Conservation (phyloP, 2,329 filamentous ascomycete genomes). For the Colletotrichum orbiculare region DNA sequence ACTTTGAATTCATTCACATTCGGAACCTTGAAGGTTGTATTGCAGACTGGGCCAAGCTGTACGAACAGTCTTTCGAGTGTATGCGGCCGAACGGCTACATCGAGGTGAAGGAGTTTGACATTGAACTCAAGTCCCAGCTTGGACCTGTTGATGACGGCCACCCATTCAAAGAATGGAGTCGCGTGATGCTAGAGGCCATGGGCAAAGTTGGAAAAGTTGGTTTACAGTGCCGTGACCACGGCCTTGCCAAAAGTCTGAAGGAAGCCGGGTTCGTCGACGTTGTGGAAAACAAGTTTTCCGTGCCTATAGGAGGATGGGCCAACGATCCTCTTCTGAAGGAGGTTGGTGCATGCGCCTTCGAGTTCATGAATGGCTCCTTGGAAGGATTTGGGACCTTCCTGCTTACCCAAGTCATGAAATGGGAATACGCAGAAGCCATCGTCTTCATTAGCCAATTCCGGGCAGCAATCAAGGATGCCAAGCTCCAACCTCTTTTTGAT, state of each 20-base stretch:
- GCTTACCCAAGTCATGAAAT: neutral
- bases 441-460: neutral
- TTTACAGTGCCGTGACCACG: neutral
- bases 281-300: neutral
- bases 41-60: neutral
- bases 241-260: neutral
- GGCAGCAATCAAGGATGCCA: neutral
- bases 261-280: neutral
- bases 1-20: neutral
- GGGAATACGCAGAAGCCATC: neutral
- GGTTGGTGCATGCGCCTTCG: neutral
- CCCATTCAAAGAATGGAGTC: neutral
- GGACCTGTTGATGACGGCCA: neutral
- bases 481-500: neutral
- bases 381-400: neutral
- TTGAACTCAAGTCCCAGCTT: neutral
- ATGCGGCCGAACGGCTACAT: neutral
- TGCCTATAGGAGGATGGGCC: neutral
- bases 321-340: neutral
- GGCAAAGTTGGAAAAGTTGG: neutral
- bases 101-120: neutral
- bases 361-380: neutral
- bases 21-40: neutral
- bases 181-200: neutral
- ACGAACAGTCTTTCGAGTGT: neutral